phyloP scores from a whole-genome alignment of 768 basidiomycete species.

The Amanita brunnescens region DNA sequence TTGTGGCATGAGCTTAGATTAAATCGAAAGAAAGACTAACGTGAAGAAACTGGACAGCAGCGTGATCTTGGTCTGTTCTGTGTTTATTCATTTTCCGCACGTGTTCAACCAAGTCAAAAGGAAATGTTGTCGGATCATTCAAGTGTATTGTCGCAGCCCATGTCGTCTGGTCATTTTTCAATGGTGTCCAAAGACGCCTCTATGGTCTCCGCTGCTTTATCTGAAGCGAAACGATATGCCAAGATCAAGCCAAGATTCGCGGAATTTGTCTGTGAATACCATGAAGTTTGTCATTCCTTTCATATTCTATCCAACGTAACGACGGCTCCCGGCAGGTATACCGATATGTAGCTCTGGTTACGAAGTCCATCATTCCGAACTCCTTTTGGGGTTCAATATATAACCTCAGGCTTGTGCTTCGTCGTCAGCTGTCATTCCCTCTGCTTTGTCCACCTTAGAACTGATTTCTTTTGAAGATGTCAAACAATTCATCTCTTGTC shows the following conservation, averaged over 20 bases:
- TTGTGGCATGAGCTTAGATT: neutral
- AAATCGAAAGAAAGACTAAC: neutral
- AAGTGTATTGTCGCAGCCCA: constrained; percentile 46
- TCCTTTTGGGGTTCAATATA: constrained; percentile 67
- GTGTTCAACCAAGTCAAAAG: constrained; percentile 24
- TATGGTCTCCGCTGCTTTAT: constrained; percentile 25
- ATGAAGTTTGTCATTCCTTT: constrained; percentile 39
- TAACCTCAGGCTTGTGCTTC: constrained; percentile 54
- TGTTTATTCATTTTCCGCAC: neutral
- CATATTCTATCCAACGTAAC: neutral
- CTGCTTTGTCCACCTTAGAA: neutral
- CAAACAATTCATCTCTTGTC: constrained; percentile 59
- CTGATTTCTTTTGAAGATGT: constrained; percentile 40
- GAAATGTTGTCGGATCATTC: constrained; percentile 71
- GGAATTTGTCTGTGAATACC: constrained; percentile 61
- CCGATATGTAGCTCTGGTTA: constrained; percentile 53
- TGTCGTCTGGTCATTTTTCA: constrained; percentile 32
- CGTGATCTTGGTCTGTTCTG: constrained; percentile 5
- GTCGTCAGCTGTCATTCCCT: constrained; percentile 33
- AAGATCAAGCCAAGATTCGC: constrained; percentile 65
- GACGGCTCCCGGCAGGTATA: constrained; percentile 42
- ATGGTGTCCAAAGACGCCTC: constrained; percentile 44
- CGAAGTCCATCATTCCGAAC: constrained; percentile 63
- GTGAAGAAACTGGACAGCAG: constrained; percentile 1
- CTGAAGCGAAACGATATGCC: constrained; percentile 22